These are phyloP conservation scores for Xylaria sp. DNA, from an alignment of 2,329 filamentous ascomycete species.

Conservation along the genomic window DNA sequence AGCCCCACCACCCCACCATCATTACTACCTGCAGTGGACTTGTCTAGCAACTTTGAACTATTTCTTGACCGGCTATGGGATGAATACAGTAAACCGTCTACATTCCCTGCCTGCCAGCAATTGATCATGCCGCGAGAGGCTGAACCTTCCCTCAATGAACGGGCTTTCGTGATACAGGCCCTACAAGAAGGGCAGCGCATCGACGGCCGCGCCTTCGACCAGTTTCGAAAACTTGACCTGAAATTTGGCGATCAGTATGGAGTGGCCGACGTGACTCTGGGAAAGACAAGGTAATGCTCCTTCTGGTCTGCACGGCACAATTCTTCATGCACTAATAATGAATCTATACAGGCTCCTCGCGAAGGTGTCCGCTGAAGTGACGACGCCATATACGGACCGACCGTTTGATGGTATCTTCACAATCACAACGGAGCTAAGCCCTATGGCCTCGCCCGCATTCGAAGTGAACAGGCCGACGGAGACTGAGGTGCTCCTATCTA, in stretches of 20 bases:
- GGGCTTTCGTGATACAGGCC: slow-evolving; percentile 84
- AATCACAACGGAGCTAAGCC: slow-evolving; percentile 89
- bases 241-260: slow-evolving; percentile 92
- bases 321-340: slow-evolving; percentile 36
- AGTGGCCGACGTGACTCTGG: slow-evolving; percentile 84
- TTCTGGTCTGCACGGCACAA: not conserved
- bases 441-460: slow-evolving; percentile 91
- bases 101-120: slow-evolving; percentile 30
- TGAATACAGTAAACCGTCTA: slow-evolving; percentile 38
- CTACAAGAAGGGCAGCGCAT: slow-evolving; percentile 83
- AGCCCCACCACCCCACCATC: slow-evolving; percentile 44
- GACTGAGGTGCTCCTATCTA: slow-evolving; percentile 84
- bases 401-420: slow-evolving; percentile 96
- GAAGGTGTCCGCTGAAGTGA: slow-evolving; percentile 88
- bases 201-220: slow-evolving; percentile 83
- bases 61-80: slow-evolving; percentile 29
- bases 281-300: slow-evolving; percentile 80
- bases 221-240: slow-evolving; percentile 81
- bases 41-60: slow-evolving; percentile 7
- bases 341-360: slow-evolving; percentile 73
- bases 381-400: slow-evolving; percentile 84
- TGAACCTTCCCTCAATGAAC: slow-evolving; percentile 89
- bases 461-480: slow-evolving; percentile 87
- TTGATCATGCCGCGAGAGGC: slow-evolving; percentile 87
- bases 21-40: slow-evolving; percentile 15